Base-by-base conservation (phyloP, 2,329 filamentous ascomycete genomes). In the Pseudogymnoascus sp. region DNA sequence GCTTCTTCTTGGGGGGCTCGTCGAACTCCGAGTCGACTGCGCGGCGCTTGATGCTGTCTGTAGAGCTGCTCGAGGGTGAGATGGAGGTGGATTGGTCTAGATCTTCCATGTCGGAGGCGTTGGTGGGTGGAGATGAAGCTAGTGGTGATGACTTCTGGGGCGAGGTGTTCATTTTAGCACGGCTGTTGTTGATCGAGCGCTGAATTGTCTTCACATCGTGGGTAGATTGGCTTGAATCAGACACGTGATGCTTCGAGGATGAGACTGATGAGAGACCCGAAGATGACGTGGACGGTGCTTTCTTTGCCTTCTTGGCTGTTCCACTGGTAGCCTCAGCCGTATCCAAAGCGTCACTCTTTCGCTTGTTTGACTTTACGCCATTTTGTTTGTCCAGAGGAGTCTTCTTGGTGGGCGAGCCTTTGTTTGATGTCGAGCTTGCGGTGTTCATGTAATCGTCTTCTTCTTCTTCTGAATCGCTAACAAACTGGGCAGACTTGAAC, bases 81-180 rank as follows among this genome's bases (percentile, higher is more conserved):
- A 54, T 42, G 5, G 62, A 65, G 23, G 69, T 68, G 4, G 70
- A 70, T 34, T 67, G 67, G 14, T 69, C 70, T 18, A 72, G 74
- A 51, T 76, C 72, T 31, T 86, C 84, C 39, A 86, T 74, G 64
- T 87, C 85, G 1, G 84, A 86, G 0, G 84, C 85, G 66, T 87
- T 87, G 6, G 85, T 86, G 0, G 85, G 85, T 11, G 85, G 84
- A 5, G 85, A 87, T 1, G 84, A 84, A n/a, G 84, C 84, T 16
- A 87, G 76, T 3, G 85, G 85, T 8, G 85, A 87, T 2, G 85
- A 87, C 71, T 87, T 87, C 61, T 78, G 77, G 0, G 83, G 84
- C 5, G 83, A 86, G 0, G 80, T 86, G 66, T 79, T 77, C 73
- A 83, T 83, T 71, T 78, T 81, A 57, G 64, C 70, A 66, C 59